phyloP scores from a whole-genome alignment of 148 eudicot species.

The Amaranthus cruentus region DNA sequence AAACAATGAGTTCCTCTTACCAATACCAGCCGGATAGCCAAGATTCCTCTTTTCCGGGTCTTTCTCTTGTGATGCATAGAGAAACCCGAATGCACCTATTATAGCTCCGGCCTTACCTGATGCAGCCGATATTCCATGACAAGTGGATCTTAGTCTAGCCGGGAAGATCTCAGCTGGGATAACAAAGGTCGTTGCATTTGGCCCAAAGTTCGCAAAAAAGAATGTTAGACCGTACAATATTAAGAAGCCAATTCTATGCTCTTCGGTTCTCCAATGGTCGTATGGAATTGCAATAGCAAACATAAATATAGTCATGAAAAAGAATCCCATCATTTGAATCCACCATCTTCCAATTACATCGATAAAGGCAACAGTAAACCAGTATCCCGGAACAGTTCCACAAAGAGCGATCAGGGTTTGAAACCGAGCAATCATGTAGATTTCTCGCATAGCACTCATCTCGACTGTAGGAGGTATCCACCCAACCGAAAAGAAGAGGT shows the following conservation, averaged over 20 bases:
- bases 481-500: conserved; percentile 44
- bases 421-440: conserved; percentile 37
- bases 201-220: conserved; percentile 36
- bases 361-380: conserved; percentile 59
- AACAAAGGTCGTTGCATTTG: conserved; percentile 33
- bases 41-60: conserved; percentile 15
- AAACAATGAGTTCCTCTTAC: conserved; percentile 26
- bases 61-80: conserved; percentile 27
- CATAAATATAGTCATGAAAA: conserved; percentile 74
- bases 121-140: conserved; percentile 35
- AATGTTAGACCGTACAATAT: conserved; percentile 25
- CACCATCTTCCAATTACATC: conserved; percentile 28
- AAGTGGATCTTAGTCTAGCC: conserved; percentile 34
- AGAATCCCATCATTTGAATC: conserved; percentile 24
- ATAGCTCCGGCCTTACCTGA: conserved; percentile 39
- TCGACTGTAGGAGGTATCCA: conserved; percentile 45
- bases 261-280: conserved; percentile 35
- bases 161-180: conserved; percentile 37
- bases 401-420: conserved; percentile 57
- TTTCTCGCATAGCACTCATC: conserved; percentile 58
- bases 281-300: conserved; percentile 65
- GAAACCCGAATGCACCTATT: conserved; percentile 28
- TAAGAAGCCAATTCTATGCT: conserved; percentile 23
- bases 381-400: conserved; percentile 68
- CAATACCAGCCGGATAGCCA: conserved; percentile 29